A percentile compares a stretch with the other conserved stretches of the same genome.
Evolutionary conservation across 805 yeast species (phyloP).

Genomic region (Scheffersomyces amazonensis): DNA sequence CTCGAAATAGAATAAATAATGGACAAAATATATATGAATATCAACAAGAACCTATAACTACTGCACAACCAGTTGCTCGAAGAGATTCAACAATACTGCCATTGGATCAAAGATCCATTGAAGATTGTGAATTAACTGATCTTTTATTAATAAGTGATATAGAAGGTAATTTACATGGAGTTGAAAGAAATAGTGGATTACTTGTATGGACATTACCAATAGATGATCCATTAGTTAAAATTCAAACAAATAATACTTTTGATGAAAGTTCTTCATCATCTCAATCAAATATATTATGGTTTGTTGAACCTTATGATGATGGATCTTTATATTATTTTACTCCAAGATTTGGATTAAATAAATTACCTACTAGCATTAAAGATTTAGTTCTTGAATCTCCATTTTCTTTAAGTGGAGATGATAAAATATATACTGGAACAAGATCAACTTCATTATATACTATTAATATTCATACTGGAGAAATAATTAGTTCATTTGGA

Average conservation of each 20-base stretch:
- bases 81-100: conserved; percentile 24
- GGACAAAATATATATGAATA: conserved; percentile 1
- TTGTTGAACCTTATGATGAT: conserved; percentile 86
- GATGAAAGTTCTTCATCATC: not conserved
- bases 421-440: conserved; percentile 85
- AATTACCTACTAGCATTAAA: conserved; percentile 75
- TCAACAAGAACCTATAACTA: not conserved
- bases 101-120: conserved; percentile 35
- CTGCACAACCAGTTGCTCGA: not conserved
- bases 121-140: conserved; percentile 52
- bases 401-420: conserved; percentile 69
- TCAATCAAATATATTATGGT: conserved; percentile 56
- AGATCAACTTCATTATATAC: conserved; percentile 73
- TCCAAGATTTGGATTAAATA: conserved; percentile 69
- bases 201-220: conserved; percentile 74
- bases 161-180: conserved; percentile 84
- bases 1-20: conserved; percentile 4
- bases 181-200: conserved; percentile 72
- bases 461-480: conserved; percentile 72
- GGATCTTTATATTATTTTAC: conserved; percentile 83
- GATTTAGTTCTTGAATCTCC: conserved; percentile 83
- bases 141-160: conserved; percentile 71
- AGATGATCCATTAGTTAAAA: conserved; percentile 58
- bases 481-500: conserved; percentile 68
- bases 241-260: conserved; percentile 20